Percentiles rank a stretch among this genome's conserved stretches.
phyloP scores from a whole-genome alignment of 805 yeast species.

The Wickerhamiella bombiphila region DNA sequence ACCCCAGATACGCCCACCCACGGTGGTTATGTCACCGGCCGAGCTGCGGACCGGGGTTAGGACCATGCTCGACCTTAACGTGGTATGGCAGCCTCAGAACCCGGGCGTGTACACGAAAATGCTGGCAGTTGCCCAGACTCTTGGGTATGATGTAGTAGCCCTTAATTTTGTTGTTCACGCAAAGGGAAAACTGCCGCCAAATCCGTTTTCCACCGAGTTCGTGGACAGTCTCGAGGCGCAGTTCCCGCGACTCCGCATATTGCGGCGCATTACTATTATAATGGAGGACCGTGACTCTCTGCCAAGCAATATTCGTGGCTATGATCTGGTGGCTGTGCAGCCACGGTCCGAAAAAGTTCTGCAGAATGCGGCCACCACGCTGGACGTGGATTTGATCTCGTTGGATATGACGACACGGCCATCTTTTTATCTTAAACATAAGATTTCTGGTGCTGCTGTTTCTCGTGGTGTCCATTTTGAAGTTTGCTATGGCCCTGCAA shows the following conservation, averaged over 20 bases:
- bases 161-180: conserved; percentile 37
- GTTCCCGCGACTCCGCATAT: conserved; percentile 35
- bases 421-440: conserved; percentile 70
- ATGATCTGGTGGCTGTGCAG: conserved; percentile 69
- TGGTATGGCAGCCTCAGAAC: conserved; percentile 23
- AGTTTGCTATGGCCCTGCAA: conserved; percentile 39
- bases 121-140: conserved; percentile 18
- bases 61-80: conserved; percentile 25
- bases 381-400: conserved; percentile 73
- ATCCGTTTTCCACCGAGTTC: conserved; percentile 17
- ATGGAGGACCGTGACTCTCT: conserved; percentile 38
- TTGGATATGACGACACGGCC: conserved; percentile 49
- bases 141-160: conserved; percentile 66
- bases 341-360: conserved; percentile 72
- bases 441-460: conserved; percentile 68
- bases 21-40: too few species aligned
- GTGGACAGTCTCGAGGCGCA: conserved; percentile 20
- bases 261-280: conserved; percentile 58
- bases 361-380: conserved; percentile 52
- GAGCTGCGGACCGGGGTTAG: too few species aligned
- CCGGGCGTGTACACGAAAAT: not conserved
- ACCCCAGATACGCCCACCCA: too few species aligned
- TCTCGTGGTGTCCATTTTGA: conserved; percentile 76
- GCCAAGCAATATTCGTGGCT: conserved; percentile 23
- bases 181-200: conserved; percentile 10